A percentile compares a stretch with the other conserved stretches of the same genome.
phyloP scores from a whole-genome alignment of 2,329 filamentous ascomycete genomes.

The Colletotrichum musicola region DNA sequence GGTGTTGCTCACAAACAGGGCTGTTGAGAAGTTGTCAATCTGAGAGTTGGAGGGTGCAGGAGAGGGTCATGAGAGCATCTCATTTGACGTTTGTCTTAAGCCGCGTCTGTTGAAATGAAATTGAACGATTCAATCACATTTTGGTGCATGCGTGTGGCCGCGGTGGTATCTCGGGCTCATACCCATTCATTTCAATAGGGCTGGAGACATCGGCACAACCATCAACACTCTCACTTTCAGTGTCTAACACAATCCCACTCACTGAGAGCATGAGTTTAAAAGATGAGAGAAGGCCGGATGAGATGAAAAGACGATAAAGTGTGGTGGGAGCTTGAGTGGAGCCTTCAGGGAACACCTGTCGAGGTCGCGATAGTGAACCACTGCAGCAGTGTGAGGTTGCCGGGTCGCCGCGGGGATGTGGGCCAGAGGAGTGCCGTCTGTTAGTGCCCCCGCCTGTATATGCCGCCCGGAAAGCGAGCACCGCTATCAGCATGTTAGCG shows the following conservation, averaged over 20 bases:
- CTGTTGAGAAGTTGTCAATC: background rate
- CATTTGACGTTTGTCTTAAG: slow-evolving; percentile 6
- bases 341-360: slow-evolving; percentile 1
- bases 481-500: slow-evolving; percentile 8
- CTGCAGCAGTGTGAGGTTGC: too few species aligned
- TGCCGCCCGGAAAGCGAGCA: background rate
- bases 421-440: background rate
- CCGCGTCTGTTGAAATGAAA: background rate
- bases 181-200: background rate
- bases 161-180: background rate
- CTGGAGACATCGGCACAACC: background rate
- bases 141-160: background rate
- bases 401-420: background rate
- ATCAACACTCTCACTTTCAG: too few species aligned
- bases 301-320: background rate
- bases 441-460: slow-evolving; percentile 5
- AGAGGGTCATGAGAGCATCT: slow-evolving; percentile 2
- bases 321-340: slow-evolving; percentile 7
- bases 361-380: background rate
- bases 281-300: background rate
- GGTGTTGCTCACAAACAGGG: background rate
- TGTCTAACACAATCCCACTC: too few species aligned
- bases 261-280: too few species aligned
- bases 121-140: background rate
- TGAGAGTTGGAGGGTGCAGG: background rate